These are phyloP conservation scores for Ceratocystis smalleyi DNA, from an alignment of 2,329 filamentous ascomycete genomes.

Conservation along the genomic window DNA sequence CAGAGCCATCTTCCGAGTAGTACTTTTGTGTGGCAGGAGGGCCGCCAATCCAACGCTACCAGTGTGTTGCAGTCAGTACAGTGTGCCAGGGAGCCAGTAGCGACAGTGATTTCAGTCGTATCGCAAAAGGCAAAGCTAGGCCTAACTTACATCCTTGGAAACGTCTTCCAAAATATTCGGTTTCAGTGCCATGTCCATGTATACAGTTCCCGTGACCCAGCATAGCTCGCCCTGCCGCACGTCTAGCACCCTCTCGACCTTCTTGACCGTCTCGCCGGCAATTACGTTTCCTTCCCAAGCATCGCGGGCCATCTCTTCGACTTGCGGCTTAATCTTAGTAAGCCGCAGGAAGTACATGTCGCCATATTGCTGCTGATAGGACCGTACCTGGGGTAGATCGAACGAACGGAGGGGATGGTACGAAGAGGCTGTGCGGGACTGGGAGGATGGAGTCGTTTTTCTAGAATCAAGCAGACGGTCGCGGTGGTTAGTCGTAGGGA, in stretches of 20 bases:
- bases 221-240: constrained; percentile 90
- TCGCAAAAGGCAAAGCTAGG: constrained; percentile 22
- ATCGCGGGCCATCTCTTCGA: constrained; percentile 56
- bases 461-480: neutral
- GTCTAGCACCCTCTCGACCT: constrained; percentile 79
- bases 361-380: constrained; percentile 89
- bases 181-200: constrained; percentile 94
- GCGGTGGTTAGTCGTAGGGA: neutral
- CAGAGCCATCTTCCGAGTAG: constrained; percentile 41
- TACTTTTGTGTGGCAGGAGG: constrained; percentile 67
- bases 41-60: constrained; percentile 72
- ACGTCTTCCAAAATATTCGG: constrained; percentile 93
- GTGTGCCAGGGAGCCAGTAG: neutral
- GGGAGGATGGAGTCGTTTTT: neutral
- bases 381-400: constrained; percentile 49
- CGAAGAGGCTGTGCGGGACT: constrained; percentile 24
- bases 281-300: constrained; percentile 69
- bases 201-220: constrained; percentile 88
- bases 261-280: constrained; percentile 56
- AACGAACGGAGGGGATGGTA: constrained; percentile 70
- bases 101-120: too few species aligned
- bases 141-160: constrained; percentile 66
- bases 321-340: constrained; percentile 68
- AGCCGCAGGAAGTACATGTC: constrained; percentile 96
- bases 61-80: neutral